Base-by-base conservation (phyloP, 352 stramenopile species). In the Phytophthora colocasiae region DNA sequence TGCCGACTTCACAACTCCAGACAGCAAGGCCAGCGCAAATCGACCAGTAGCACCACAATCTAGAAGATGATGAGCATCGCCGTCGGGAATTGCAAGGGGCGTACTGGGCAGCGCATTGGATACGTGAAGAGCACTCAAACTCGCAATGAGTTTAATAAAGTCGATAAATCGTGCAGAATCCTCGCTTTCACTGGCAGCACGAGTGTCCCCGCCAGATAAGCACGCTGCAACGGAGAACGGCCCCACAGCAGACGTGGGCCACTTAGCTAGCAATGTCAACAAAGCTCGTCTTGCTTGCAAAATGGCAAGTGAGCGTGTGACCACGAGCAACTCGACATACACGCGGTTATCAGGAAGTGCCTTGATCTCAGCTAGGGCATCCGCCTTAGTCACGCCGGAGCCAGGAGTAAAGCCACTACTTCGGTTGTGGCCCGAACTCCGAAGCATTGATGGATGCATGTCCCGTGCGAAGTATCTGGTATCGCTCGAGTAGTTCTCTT, bases 121-220 rank as follows among this genome's bases (percentile, higher is more conserved):
- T 24, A 73, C 57, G 39, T 81, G 54, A 15, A 85, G 73, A 31
- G 79, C 82, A 52, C 78, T 92, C 29, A 90, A 77, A 14, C 87
- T 85, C 15, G 85, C 84, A 50, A 91, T 87, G 15, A 96, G 63
- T 66, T 95, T 95, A 54, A 96, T 75, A 58, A 96, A 96, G 40
- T 93, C 85, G 14, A 93, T 83, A 39, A 96, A 90, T 19, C 71
- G 71, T 17, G 77, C 69, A 6, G 76, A 66, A 47, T 87, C 66
- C 24, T 80, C 71, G 27, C 66, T 70, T n/a, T 60, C 75, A 8
- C 44, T 43, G n/a, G 24, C 17, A 40, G 15, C 26, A 50, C 4
- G 44, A 26, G 34, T 17, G 27, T 40, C 49, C 59, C 27, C 38
- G 32, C 26, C 46, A 10, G 75, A 66, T n/a, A 85, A 61, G 34